Evolutionary conservation across 2,329 filamentous ascomycete species (phyloP), one percentile per base, ranked within the genome.

Genomic region (Colletotrichum somersetense): DNA sequence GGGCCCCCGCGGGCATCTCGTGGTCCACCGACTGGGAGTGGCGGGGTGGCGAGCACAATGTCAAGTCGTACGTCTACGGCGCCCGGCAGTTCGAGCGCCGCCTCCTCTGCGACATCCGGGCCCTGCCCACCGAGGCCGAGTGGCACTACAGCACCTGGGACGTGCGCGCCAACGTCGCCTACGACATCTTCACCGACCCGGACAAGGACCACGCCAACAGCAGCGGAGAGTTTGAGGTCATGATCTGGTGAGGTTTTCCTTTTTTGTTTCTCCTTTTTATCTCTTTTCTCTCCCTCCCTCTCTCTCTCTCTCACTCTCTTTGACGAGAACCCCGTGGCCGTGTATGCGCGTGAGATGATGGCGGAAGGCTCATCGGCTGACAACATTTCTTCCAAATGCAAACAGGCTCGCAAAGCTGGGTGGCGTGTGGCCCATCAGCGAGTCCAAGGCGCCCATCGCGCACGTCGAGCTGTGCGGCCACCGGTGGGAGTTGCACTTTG

Each of bases 141-240:
- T 84, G 81, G 79, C 72, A 81, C 44, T 89, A 90, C 80, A 83
- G 82, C 40, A 86, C 84, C 71, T 81, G 79, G 62, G 77, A 81
- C 66, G 78, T 90, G 61, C 81, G 88, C 44, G 88, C 88, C 64
- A 85, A 91, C 76, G 89, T 92, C 20, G 83, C 89, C 18, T 91
- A 90, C 76, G 89, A 91, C 77, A 79, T 91, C 62, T 91, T 91
- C 81, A 89, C 89, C 20, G 81, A 82, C 10, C 77, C 79, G 38
- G 83, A 85, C 53, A 74, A 74, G 23, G 72, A 77, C 35, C 78
- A 78, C 57, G 70, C 65, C 50, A 79, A 76, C 64, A 77, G 70
- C 52, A 82, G 82, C 23, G 83, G 87, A 1, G 80, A 80, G 40
- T 91, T 89, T 77, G 90, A 92, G 80, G 83, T 92, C 75, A 92